Evolutionary conservation across 139 green algal genomes (phyloP), one percentile per base, ranked within the genome.

Genomic region (Gonium pectorale): DNA sequence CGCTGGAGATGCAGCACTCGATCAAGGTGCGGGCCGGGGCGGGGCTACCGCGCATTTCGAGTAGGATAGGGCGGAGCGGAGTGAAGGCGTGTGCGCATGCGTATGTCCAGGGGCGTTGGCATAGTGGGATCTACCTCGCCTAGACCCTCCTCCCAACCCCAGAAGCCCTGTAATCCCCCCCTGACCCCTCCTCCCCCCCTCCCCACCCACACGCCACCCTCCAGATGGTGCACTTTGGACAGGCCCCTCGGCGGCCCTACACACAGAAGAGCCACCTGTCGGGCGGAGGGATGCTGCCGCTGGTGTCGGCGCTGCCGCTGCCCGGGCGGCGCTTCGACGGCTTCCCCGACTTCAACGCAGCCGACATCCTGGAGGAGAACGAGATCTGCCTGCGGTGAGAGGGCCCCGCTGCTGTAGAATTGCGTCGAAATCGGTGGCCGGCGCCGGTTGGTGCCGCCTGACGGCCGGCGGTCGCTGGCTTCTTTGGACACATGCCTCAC

Each of bases 191-290:
- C 40, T 40, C 38, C 67, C 15, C 24, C 7, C 5, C 4, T 69
- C 31, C 7, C n/a, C n/a, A 13, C n/a, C 29, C 9, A 5, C 62
- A 41, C 62, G 9, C 21, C 31, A 43, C 38, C 19, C 66, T 26
- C 17, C 59, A 82, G 75, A 21, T 82, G 59, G 75, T 82, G n/a
- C 75, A 82, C 75, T 82, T 82, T 19, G 75, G 75, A 0, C 70
- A 79, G 44, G 6, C 70, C 19, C 70, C 70, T 1, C n/a, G 49
- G 26, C 70, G 56, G 31, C 40, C 70, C 31, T 66, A 67, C 44
- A 17, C 38, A 27, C 70, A 66, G 5, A 15, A 22, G 17, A 22
- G 68, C 68, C 68, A 49, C 70, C 26, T 64, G 17, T 8, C 7
- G 21, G 44, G n/a, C 11, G 15, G 26, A 15, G 37, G 44, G 8